A percentile compares a stretch with the other conserved stretches of the same genome.
Evolutionary conservation across 331 rosid species (phyloP).

Genomic region (Phaseolus coccineus): DNA sequence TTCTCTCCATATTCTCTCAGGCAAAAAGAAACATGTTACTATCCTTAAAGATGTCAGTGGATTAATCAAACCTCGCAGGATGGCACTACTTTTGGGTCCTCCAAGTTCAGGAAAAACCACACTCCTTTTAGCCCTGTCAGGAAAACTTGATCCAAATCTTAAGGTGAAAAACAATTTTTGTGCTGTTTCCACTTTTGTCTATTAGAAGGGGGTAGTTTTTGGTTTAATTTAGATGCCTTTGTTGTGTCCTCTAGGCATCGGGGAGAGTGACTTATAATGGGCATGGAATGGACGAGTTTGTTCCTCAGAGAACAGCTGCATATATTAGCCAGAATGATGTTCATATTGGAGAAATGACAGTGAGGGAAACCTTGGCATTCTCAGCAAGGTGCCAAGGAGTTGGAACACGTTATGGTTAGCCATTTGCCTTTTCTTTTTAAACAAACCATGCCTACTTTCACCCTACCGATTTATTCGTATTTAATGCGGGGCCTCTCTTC

Average conservation of each 20-base stretch:
- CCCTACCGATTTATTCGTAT: slow-evolving; percentile 2
- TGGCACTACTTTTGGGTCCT: slow-evolving; percentile 69
- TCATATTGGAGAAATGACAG: slow-evolving; percentile 86
- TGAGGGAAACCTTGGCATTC: slow-evolving; percentile 79
- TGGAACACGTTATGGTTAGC: slow-evolving; percentile 81
- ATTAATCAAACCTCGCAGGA: slow-evolving; percentile 57
- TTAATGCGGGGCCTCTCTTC: background rate
- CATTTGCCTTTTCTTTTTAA: background rate
- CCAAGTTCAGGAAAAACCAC: slow-evolving; percentile 75
- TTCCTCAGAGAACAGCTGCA: slow-evolving; percentile 80
- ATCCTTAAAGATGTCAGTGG: slow-evolving; percentile 60
- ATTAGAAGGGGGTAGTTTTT: background rate
- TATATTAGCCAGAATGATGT: slow-evolving; percentile 77
- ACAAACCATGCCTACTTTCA: background rate
- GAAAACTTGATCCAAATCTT: slow-evolving; percentile 60
- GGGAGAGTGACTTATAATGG: slow-evolving; percentile 85
- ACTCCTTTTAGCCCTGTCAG: slow-evolving; percentile 58
- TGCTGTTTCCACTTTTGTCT: background rate
- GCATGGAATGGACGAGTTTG: slow-evolving; percentile 67
- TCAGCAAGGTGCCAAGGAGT: slow-evolving; percentile 92
- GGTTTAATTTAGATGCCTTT: background rate
- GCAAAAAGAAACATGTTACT: slow-evolving; percentile 46
- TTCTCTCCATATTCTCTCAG: slow-evolving; percentile 44
- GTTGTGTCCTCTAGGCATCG: slow-evolving; percentile 43
- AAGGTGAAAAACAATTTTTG: slow-evolving; percentile 46